phyloP scores from a whole-genome alignment of 305 asterid species.

The Fraxinus greggii region DNA sequence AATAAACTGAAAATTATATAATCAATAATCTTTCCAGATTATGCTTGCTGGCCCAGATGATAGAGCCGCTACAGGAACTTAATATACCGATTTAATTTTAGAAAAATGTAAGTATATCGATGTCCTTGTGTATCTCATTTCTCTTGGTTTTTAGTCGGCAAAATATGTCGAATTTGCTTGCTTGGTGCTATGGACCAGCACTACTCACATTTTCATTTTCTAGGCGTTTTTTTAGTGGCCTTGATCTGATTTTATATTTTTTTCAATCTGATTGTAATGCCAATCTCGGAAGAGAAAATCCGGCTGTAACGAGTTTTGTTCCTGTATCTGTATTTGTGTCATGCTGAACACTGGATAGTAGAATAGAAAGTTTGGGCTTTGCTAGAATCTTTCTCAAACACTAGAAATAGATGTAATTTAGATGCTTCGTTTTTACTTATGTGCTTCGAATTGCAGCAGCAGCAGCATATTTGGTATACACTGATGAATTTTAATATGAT shows the following conservation, averaged over 20 bases:
- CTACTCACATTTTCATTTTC: constrained; percentile 23
- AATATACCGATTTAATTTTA: constrained; percentile 18
- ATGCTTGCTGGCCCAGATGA: constrained; percentile 77
- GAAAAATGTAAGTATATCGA: constrained; percentile 43
- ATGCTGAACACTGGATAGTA: not conserved
- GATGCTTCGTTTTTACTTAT: not conserved
- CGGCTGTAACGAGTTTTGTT: constrained; percentile 19
- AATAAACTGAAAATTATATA: not conserved
- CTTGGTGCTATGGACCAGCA: constrained; percentile 25
- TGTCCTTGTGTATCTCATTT: constrained; percentile 33
- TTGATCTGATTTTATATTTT: constrained; percentile 36
- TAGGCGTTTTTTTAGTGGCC: constrained; percentile 66
- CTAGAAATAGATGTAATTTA: not conserved
- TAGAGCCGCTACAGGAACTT: constrained; percentile 48
- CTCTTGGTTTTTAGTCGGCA: constrained; percentile 25
- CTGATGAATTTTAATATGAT: not conserved
- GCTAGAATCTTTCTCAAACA: not conserved
- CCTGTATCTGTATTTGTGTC: constrained; percentile 27
- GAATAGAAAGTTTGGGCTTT: constrained; percentile 1
- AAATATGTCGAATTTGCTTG: constrained; percentile 18
- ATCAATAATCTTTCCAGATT: constrained; percentile 41
- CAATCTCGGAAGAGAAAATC: constrained; percentile 19
- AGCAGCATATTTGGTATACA: not conserved
- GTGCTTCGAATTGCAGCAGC: not conserved
- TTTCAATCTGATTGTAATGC: constrained; percentile 20